Evolutionary conservation across 305 asterid genomes (phyloP), one percentile per base, ranked within the genome.

Genomic region (Nicotiana rustica): DNA sequence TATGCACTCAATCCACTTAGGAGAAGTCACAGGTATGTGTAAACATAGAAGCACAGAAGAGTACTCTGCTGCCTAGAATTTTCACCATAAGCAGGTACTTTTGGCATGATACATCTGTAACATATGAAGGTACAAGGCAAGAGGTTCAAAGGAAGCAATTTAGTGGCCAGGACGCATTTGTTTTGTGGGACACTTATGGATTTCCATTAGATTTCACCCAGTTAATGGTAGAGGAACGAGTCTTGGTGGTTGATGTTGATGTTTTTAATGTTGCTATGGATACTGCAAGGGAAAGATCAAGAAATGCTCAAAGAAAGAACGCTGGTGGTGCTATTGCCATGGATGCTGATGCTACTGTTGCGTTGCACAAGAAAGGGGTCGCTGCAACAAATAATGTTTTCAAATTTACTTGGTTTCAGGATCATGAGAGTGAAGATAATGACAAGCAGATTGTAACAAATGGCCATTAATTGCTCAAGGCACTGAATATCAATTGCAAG

Each of bases 161-260:
- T 71, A 89, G 97, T 86, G 99, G 98, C 71, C 98, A 96, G 99
- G 98, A 96, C 82, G 98, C 98, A 52, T 96, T 96, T 87, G 91
- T 91, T 78, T 86, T 96, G 89, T 96, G 99, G 99, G 99, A 96
- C 88, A 96, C 98, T 55, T 96, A 87, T 82, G 98, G 99, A 19
- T 96, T 96, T 86, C 99, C 99, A 18, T 85, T 96, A 93, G 99
- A 96, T 90, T 91, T 96, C 84, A 96, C 99, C 85, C 98, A 96
- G 98, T 85, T 96, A 81, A 96, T 96, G 99, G 99, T 98, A 21
- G 99, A 95, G 87, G 99, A 96, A 90, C 89, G 96, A 88, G 96
- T 97, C 60, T 77, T 96, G 90, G 77, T 92, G 41, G 99, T 96
- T 83, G 98, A 95, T 80, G 89, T 88, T 77, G 91, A 90, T 71